Evolutionary conservation across 2,329 filamentous ascomycete genomes (phyloP), one percentile per base, ranked within the genome.

Genomic region (Camillea tinctor): DNA sequence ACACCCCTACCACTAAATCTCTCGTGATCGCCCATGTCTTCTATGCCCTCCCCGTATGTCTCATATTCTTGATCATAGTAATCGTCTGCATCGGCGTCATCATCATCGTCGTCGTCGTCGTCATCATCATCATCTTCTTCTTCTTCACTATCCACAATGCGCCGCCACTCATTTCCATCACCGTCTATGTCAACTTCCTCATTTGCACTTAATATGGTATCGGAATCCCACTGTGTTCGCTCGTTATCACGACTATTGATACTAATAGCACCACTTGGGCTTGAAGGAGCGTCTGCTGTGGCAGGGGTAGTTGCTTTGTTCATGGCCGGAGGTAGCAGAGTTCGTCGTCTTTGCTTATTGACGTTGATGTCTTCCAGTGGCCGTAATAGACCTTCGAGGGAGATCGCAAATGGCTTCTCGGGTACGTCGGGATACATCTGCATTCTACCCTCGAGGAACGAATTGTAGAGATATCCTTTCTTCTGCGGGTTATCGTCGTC

Each of bases 401-500:
- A 70, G 50, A 68, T 54, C 20, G 62, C 67, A 51, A 65, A 58
- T 20, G 60, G 66, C 59, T 67, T 69, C 23, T 67, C 69, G 3
- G 56, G 61, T 20, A 68, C 63, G 20, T 73, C 71, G 1, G 71
- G 69, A 57, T 69, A 72, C 17, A 63, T 50, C 9, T 57, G 66
- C 50, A 71, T 61, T 53, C 62, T 70, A 19, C 60, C 73, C 60
- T 73, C 68, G 21, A 74, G 68, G 49, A 84, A 70, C 7, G 80
- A 75, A 13, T 74, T 72, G 20, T 75, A 75, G 60, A 84, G 81
- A 50, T 66, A 73, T 21, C 71, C 71, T 36, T 67, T 66, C 58
- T 68, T 72, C 23, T 64, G 68, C 22, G 71, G 70, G 48, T 67
- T 59, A 49, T 81, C 80, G 19, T 75, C 73, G 51, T 83, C 79